A percentile compares a stretch with the other conserved stretches of the same genome.
Evolutionary conservation across 257 asterid species (phyloP).

Genomic region (Leptodermis oblonga): DNA sequence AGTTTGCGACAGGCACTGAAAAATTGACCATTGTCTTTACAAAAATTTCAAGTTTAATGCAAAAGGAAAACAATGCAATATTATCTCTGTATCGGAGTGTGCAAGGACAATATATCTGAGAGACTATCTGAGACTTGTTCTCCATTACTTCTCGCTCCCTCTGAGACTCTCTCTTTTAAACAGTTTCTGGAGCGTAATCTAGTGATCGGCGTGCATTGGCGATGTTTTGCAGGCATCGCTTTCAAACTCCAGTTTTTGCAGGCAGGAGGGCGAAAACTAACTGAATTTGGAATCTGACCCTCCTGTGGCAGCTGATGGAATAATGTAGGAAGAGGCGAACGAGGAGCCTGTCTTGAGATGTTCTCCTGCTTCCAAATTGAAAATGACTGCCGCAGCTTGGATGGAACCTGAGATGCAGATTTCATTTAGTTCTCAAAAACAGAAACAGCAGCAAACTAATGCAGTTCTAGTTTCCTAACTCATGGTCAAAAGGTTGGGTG

Average conservation of each 20-base stretch:
- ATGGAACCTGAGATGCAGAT: constrained; percentile 50
- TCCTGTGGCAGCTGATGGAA: constrained; percentile 16
- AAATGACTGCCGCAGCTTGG: constrained; percentile 45
- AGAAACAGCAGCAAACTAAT: background rate
- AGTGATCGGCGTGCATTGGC: constrained; percentile 17
- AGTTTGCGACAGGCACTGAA: constrained; percentile 20
- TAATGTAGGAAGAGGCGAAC: constrained; percentile 7
- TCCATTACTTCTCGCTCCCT: constrained; percentile 25
- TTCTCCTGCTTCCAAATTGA: constrained; percentile 43
- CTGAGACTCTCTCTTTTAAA: constrained; percentile 31
- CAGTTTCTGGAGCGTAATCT: constrained; percentile 27
- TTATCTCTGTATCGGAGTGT: constrained; percentile 38
- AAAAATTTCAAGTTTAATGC: background rate
- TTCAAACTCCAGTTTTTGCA: constrained; percentile 42
- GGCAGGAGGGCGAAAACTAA: constrained; percentile 35
- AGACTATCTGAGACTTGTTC: constrained; percentile 35
- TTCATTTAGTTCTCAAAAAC: background rate
- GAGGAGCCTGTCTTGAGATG: constrained; percentile 20
- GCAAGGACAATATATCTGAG: constrained; percentile 64
- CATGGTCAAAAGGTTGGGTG: background rate
- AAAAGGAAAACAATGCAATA: background rate
- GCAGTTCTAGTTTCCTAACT: background rate
- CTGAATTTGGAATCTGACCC: constrained; percentile 18
- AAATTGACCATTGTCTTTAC: constrained; percentile 24
- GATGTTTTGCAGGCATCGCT: constrained; percentile 25